Conservation (phyloP, 352 stramenopile species). For the Ophiocytium majus region DNA sequence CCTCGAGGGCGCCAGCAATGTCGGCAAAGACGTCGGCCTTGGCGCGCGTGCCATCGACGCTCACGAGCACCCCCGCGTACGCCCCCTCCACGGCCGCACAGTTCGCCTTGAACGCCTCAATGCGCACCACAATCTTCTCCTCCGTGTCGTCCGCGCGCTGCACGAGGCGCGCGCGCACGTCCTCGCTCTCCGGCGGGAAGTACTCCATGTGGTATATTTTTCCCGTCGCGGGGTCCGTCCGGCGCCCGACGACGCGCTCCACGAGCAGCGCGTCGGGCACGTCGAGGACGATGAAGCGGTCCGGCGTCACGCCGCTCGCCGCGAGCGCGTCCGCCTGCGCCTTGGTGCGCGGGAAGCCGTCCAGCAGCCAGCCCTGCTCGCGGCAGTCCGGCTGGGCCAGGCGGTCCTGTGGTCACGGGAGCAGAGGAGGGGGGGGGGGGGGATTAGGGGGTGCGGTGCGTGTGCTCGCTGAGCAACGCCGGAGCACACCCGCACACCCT, state of each 20-base stretch:
- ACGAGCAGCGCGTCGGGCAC: slow-evolving; percentile 77
- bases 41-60: slow-evolving; percentile 70
- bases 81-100: slow-evolving; percentile 64
- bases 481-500: too few species aligned
- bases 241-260: slow-evolving; percentile 71
- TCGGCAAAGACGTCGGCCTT: slow-evolving; percentile 70
- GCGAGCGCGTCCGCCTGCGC: slow-evolving; percentile 77
- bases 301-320: slow-evolving; percentile 66
- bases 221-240: slow-evolving; percentile 72
- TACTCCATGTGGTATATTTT: slow-evolving; percentile 79
- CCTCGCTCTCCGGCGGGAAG: slow-evolving; percentile 65
- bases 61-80: slow-evolving; percentile 69
- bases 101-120: slow-evolving; percentile 67
- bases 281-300: slow-evolving; percentile 81
- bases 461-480: too few species aligned
- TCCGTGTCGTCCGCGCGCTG: slow-evolving; percentile 80
- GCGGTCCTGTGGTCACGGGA: slow-evolving; percentile 57
- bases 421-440: too few species aligned
- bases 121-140: slow-evolving; percentile 69
- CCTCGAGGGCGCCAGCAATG: slow-evolving; percentile 23
- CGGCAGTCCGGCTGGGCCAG: slow-evolving; percentile 75
- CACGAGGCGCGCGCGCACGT: slow-evolving; percentile 65
- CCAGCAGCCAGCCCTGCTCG: slow-evolving; percentile 79
- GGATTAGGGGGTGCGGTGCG: too few species aligned
- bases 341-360: slow-evolving; percentile 85